These are phyloP conservation scores for Coriaria nepalensis DNA, from an alignment of 306 rosid species.

Conservation along the genomic window DNA sequence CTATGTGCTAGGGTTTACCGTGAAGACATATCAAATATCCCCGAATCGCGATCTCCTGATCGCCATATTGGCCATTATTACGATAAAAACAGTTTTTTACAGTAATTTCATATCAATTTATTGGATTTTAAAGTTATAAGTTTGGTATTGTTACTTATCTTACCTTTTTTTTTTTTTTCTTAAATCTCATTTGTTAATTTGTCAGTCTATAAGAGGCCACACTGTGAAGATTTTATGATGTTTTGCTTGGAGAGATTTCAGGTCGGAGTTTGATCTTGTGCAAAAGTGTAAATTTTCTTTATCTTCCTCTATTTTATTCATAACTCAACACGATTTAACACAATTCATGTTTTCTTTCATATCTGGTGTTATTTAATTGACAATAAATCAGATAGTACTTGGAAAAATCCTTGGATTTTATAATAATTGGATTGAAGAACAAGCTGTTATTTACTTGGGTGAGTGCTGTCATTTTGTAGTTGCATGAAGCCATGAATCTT, in stretches of 20 bases:
- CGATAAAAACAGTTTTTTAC: constrained; percentile 1
- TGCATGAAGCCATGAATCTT: neutral
- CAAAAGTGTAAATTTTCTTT: constrained; percentile 14
- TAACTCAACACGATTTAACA: too few species aligned
- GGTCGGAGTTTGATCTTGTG: constrained; percentile 37
- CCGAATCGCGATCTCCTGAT: constrained; percentile 7
- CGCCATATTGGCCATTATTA: constrained; percentile 10
- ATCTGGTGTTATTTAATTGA: neutral
- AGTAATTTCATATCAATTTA: neutral
- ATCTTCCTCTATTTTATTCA: neutral
- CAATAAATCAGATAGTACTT: constrained; percentile 13
- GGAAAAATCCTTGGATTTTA: constrained; percentile 16
- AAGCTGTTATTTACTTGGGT: constrained; percentile 26
- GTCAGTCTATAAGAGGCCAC: constrained; percentile 24
- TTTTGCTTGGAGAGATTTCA: constrained; percentile 31
- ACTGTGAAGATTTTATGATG: constrained; percentile 21
- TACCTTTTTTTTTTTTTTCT: neutral
- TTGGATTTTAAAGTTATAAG: neutral
- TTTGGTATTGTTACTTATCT: too few species aligned
- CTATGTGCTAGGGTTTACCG: constrained; percentile 18
- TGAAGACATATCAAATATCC: neutral
- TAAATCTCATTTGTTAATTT: neutral
- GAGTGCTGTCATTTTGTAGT: neutral
- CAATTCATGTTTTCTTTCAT: neutral
- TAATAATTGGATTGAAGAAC: constrained; percentile 12